phyloP scores from a whole-genome alignment of 1,284 basidiomycete species.

The Singerocomus rubriflavus region DNA sequence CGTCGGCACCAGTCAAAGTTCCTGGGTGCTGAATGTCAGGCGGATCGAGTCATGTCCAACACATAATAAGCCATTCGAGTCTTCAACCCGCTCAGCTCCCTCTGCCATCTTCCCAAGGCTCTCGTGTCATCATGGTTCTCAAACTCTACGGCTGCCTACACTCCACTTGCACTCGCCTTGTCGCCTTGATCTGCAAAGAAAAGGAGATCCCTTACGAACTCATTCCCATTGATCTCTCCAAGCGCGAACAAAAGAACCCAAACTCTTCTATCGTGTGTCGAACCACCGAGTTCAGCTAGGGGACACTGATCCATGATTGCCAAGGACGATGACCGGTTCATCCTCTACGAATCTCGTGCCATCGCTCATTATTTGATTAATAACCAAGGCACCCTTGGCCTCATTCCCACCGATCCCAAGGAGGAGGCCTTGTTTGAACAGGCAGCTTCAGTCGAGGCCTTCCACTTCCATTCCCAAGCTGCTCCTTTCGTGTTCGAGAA shows the following conservation, averaged over 20 bases:
- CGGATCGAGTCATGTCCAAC: too few species aligned
- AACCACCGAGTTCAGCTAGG: rapidly evolving
- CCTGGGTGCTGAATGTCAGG: too few species aligned
- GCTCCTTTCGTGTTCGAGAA: constrained; percentile 29
- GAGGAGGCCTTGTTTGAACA: constrained; percentile 34
- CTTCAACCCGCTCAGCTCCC: neutral
- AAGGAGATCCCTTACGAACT: constrained; percentile 51
- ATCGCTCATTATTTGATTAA: constrained; percentile 48
- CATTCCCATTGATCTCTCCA: constrained; percentile 39
- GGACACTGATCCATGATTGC: neutral
- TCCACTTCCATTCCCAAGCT: constrained; percentile 30
- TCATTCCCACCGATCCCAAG: constrained; percentile 33
- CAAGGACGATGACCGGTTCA: constrained; percentile 45
- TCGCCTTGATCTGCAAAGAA: constrained; percentile 46
- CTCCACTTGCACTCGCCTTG: constrained; percentile 48
- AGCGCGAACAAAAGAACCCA: constrained; percentile 47
- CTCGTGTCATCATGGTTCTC: constrained; percentile 42
- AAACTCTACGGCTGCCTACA: constrained; percentile 43
- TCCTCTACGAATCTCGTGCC: constrained; percentile 51
- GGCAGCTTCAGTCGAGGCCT: constrained; percentile 25
- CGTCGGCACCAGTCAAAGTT: too few species aligned
- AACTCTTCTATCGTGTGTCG: constrained; percentile 53
- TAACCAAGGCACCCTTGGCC: constrained; percentile 33
- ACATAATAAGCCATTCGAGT: too few species aligned
- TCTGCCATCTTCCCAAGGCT: neutral